A percentile compares a stretch with the other conserved stretches of the same genome.
Conservation (phyloP, 805 yeast species). For the Spathaspora sp. region DNA sequence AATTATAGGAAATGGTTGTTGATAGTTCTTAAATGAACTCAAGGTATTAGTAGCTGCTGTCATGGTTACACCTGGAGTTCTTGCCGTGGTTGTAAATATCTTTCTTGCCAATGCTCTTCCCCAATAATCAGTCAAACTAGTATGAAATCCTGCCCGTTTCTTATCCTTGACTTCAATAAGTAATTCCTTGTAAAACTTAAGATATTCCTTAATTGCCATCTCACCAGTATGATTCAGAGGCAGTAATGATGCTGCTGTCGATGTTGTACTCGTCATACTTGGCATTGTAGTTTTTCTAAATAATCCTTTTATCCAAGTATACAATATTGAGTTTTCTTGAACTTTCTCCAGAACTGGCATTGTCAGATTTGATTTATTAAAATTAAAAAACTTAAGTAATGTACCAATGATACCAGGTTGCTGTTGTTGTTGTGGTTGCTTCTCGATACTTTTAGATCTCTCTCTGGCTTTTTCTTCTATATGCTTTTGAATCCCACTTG, state of each 20-base stretch:
- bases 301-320: conserved; percentile 3
- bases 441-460: neutral
- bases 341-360: conserved; percentile 1
- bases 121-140: conserved; percentile 67
- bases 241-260: neutral
- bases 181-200: conserved; percentile 49
- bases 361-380: conserved; percentile 2
- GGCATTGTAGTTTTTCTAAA: neutral
- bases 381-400: neutral
- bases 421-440: neutral
- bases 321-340: neutral
- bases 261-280: neutral
- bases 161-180: conserved; percentile 53
- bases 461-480: neutral
- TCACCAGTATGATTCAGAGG: neutral
- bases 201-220: conserved; percentile 17
- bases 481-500: conserved; percentile 6
- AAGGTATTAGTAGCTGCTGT: conserved; percentile 32
- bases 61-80: conserved; percentile 35
- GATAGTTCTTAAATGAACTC: conserved; percentile 30
- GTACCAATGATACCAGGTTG: conserved; percentile 1
- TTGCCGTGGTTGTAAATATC: conserved; percentile 34
- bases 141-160: conserved; percentile 48
- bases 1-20: conserved; percentile 50
- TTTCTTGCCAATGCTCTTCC: conserved; percentile 55